A percentile compares a stretch with the other conserved stretches of the same genome.
Evolutionary conservation across 176 grass and related monocot species (phyloP).

Genomic region (Leersia perrieri): DNA sequence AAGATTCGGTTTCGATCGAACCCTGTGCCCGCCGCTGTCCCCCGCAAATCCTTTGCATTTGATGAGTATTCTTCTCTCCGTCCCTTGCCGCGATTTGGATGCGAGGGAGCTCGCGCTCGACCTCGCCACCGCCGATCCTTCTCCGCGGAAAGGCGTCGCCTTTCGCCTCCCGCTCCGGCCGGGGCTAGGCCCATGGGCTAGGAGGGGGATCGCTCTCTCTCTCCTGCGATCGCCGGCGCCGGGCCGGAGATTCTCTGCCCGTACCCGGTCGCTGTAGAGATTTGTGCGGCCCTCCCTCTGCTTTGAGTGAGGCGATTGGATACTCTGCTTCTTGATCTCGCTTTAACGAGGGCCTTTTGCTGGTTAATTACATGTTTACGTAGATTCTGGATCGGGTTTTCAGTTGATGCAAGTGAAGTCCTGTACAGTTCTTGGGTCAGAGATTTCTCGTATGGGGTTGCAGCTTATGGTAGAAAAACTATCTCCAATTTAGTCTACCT

Average conservation of each 20-base stretch:
- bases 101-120: conserved; percentile 38
- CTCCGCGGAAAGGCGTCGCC: conserved; percentile 3
- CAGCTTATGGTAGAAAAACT: background rate
- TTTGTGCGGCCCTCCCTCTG: background rate
- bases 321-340: background rate
- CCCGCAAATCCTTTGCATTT: conserved; percentile 25
- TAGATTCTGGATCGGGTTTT: background rate
- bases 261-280: background rate
- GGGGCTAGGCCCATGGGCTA: conserved; percentile 39
- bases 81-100: conserved; percentile 36
- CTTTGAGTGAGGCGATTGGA: background rate
- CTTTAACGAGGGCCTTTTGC: background rate
- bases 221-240: conserved; percentile 25
- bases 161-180: conserved; percentile 9
- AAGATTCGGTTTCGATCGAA: background rate
- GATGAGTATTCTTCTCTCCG: conserved; percentile 46
- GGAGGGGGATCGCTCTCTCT: background rate
- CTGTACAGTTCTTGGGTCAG: conserved; percentile 3
- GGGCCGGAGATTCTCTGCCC: background rate
- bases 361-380: background rate
- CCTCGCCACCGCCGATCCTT: conserved; percentile 6
- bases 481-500: background rate
- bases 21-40: background rate
- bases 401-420: background rate
- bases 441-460: background rate